Evolutionary conservation across 2,329 filamentous ascomycete genomes (phyloP).

Genomic region (Clarireedia paspali): DNA sequence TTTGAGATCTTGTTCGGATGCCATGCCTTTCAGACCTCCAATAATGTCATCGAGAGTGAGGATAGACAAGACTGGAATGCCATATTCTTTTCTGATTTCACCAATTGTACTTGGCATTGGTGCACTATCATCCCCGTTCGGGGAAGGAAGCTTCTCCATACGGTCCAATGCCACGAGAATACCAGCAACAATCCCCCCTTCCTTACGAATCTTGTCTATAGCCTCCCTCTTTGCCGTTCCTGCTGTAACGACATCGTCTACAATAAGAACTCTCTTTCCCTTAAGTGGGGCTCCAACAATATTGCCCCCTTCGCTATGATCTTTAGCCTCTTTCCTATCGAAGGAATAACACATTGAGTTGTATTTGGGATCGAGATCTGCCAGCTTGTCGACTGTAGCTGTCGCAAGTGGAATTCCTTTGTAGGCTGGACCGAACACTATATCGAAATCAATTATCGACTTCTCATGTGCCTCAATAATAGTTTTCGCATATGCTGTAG

Average conservation of each 20-base stretch:
- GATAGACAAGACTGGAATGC: constrained; percentile 76
- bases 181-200: constrained; percentile 78
- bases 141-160: constrained; percentile 68
- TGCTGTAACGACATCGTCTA: constrained; percentile 95
- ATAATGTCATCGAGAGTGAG: constrained; percentile 80
- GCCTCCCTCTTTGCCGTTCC: constrained; percentile 92
- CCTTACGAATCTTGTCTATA: constrained; percentile 76
- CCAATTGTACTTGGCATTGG: constrained; percentile 75
- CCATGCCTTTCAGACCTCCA: constrained; percentile 54
- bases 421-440: constrained; percentile 91
- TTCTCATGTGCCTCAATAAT: constrained; percentile 40
- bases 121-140: constrained; percentile 44
- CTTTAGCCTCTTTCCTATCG: constrained; percentile 94
- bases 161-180: constrained; percentile 86
- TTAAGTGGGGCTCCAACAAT: constrained; percentile 83
- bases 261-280: constrained; percentile 79
- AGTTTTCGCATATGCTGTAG: constrained; percentile 69
- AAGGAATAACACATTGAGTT: constrained; percentile 74
- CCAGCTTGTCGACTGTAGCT: constrained; percentile 67
- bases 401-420: constrained; percentile 90
- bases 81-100: constrained; percentile 74
- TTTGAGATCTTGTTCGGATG: constrained; percentile 54
- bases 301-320: constrained; percentile 87
- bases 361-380: constrained; percentile 61
- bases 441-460: constrained; percentile 56